Evolutionary conservation across 208 protist species (phyloP), one percentile per base, ranked within the genome.

Genomic region (Phytomonas serpens): DNA sequence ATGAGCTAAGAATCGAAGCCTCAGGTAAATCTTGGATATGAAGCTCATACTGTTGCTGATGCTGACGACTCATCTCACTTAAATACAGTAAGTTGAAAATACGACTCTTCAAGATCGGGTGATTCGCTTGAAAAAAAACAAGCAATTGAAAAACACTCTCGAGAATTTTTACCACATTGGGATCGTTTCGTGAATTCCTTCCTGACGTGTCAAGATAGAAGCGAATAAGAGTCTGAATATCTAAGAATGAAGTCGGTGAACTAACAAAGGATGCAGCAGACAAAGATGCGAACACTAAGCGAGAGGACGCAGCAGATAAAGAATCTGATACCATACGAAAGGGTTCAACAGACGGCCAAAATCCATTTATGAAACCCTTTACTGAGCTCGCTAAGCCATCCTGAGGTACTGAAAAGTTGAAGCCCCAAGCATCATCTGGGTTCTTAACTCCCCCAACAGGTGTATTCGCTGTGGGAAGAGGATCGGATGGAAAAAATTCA

Each of bases 141-240:
- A 87, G 69, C 36, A 84, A 70, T 31, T 69, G 68, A 47, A 74
- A 83, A 34, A 87, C 40, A 31, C 75, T 78, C 19, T 52, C 68
- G 3, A 87, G 75, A 47, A 87, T 78, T 10, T 64, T 38, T 36
- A 74, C 73, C 32, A 78, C 69, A 62, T 84, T 84, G 32, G 62
- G 66, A 63, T 81, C 78, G 32, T 61, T 66, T 37, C 72, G 63
- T 57, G 47, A 57, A 57, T 57, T 57, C 11, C 47, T 57, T 57
- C 47, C 47, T 57, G 47, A 57, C 11, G 47, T 57, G 7, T 57
- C 47, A 57, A 57, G 47, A 57, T 57, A 57, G 19, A 57, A 57
- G 11, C 47, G 47, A 27, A 57, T 57, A 23, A 57, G 5, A 7
- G 10, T 57, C 47, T 57, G 47, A 19, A 57, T 27, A 57, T 57